Conservation (phyloP, 352 stramenopile species). For the Phytophthora sansomeana region DNA sequence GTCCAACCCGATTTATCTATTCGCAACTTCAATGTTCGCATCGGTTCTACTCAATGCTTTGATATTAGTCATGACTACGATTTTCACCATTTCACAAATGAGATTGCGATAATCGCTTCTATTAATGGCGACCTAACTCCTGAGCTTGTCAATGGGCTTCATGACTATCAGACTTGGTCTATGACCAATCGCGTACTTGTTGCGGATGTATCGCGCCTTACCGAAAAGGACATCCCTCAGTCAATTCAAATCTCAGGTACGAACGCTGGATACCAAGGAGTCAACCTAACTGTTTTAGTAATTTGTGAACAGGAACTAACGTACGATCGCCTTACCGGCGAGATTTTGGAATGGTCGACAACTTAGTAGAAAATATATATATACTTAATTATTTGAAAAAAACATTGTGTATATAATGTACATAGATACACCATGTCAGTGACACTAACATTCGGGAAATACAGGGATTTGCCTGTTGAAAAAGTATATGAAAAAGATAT, state of each 20-base stretch:
- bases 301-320: too few relatives aligned
- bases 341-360: too few relatives aligned
- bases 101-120: constrained; percentile 1
- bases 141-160: constrained; percentile 7
- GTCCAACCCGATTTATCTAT: constrained; percentile 6
- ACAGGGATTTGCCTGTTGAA: neutral
- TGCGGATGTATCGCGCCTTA: too few relatives aligned
- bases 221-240: too few relatives aligned
- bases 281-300: too few relatives aligned
- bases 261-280: too few relatives aligned
- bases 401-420: neutral
- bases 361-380: too few relatives aligned
- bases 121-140: constrained; percentile 27
- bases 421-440: neutral
- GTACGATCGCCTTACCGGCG: too few relatives aligned
- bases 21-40: constrained; percentile 17
- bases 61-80: constrained; percentile 9
- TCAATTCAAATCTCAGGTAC: too few relatives aligned
- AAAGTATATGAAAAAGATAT: neutral
- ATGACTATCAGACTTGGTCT: constrained; percentile 8
- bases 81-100: neutral
- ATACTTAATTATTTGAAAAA: neutral
- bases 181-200: neutral
- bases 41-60: constrained; percentile 2
- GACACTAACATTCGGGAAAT: constrained; percentile 2